phyloP scores from a whole-genome alignment of 2,329 filamentous ascomycete genomes.

The Colletotrichum truncatum region DNA sequence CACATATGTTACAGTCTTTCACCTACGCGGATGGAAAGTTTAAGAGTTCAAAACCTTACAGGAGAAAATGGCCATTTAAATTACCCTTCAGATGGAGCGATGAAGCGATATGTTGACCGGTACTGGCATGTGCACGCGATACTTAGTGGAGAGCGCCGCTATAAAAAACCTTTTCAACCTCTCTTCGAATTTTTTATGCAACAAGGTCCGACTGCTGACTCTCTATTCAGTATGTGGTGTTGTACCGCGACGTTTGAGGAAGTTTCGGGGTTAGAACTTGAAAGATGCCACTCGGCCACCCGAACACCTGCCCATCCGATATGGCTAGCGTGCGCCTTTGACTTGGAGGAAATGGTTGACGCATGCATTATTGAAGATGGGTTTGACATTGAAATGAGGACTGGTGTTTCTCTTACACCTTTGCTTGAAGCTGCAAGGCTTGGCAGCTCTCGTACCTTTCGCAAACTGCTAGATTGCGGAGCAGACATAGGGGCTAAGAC shows the following conservation, averaged over 20 bases:
- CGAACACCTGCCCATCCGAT: neutral
- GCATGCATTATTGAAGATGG: neutral
- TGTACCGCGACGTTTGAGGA: neutral
- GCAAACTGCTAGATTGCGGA: neutral
- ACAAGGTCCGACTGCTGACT: neutral
- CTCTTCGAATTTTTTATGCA: neutral
- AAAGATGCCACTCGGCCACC: neutral
- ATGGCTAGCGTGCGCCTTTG: neutral
- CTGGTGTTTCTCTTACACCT: neutral
- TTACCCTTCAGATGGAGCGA: neutral
- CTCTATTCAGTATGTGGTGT: neutral
- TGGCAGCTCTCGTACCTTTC: neutral
- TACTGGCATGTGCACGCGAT: neutral
- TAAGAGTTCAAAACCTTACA: neutral
- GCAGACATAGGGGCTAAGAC: neutral
- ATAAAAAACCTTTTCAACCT: neutral
- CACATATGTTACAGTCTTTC: neutral
- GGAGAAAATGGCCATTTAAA: too few species aligned
- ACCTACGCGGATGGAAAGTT: neutral
- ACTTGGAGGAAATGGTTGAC: neutral
- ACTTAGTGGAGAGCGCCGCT: neutral
- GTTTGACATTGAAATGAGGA: neutral
- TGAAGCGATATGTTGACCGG: neutral
- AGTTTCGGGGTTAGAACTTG: neutral
- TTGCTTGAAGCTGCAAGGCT: neutral